phyloP scores from a whole-genome alignment of 371 early-diverging fungal genomes.

The Scutellospora calospora region DNA sequence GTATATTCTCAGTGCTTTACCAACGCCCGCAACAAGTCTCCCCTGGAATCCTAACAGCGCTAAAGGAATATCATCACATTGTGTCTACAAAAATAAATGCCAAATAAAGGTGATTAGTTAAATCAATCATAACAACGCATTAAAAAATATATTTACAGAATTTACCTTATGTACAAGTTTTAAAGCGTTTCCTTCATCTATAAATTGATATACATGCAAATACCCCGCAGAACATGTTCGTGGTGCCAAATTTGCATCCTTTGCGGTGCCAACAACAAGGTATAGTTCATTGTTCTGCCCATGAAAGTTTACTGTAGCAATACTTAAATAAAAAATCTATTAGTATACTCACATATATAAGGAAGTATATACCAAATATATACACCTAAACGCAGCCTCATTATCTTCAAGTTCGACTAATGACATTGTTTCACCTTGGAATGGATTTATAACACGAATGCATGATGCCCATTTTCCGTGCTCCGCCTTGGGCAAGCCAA shows the following conservation, averaged over 20 bases:
- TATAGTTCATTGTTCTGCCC: slow-evolving; percentile 63
- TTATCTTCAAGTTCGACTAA: slow-evolving; percentile 83
- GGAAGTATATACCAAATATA: neutral
- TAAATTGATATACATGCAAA: slow-evolving; percentile 80
- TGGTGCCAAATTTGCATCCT: slow-evolving; percentile 76
- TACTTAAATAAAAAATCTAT: slow-evolving; percentile 51
- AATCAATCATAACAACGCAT: neutral
- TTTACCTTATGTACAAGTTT: slow-evolving; percentile 80
- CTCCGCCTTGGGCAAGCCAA: slow-evolving; percentile 77
- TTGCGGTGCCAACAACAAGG: slow-evolving; percentile 89
- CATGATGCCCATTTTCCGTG: slow-evolving; percentile 91
- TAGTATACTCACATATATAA: neutral
- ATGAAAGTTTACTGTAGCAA: slow-evolving; percentile 77
- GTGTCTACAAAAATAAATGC: slow-evolving; percentile 56
- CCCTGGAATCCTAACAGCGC: slow-evolving; percentile 91
- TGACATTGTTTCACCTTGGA: slow-evolving; percentile 77
- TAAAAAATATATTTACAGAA: neutral
- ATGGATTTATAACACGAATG: slow-evolving; percentile 86
- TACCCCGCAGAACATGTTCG: slow-evolving; percentile 74
- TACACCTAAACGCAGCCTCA: slow-evolving; percentile 82
- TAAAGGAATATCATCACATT: slow-evolving; percentile 86
- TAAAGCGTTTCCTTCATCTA: slow-evolving; percentile 67
- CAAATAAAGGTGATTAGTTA: neutral
- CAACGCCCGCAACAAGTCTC: slow-evolving; percentile 88
- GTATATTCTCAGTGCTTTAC: slow-evolving; percentile 88